Evolutionary conservation across 768 basidiomycete species (phyloP), one percentile per base, ranked within the genome.

Genomic region (Suillus subluteus): DNA sequence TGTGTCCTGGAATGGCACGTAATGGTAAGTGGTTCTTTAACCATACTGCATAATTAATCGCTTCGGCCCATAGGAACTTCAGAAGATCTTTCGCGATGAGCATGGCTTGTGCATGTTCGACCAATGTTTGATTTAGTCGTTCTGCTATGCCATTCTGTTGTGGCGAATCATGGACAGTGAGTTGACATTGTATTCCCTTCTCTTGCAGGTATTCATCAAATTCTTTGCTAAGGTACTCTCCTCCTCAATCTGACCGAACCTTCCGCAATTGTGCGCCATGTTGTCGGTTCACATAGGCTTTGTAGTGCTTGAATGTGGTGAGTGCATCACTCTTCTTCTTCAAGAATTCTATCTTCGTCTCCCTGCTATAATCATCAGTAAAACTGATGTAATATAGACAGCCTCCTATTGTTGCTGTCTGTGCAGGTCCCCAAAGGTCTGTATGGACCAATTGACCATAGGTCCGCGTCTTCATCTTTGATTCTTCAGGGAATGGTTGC

Each of bases 331-430:
- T 74, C 64, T 82, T 83, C 1, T 59, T 62, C 12, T 67, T 66
- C 7, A 82, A 63, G 11, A 76, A 68, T 35, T 69, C 66, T 8
- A 78, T 55, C 9, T 67, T 68, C 7, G 72, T 75, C 16, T 70
- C 65, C 6, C 75, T 69, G 0, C 76, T 68, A 26, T 69, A 63
- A 40, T 82, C 77, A 58, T 84, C 79, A 0, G 71, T 81, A 62
- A 79, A 83, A 0, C 73, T 78, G 21, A 73, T 65, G 50, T 77
- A 79, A 58, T 83, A 83, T 1, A 58, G 35, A 1, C 70, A 54
- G 23, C 78, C 74, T 0, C 74, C 73, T 1, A 72, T 26, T 0
- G 11, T 38, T 41, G 35, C 26, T 0, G 43, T 59, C 3, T 65
- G 64, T 0, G 32, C 48, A 32, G 37, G 62, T 66, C 64, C 64